Evolutionary conservation across 1,139 yeast species (phyloP).

Genomic region (Candida sanyaensis): DNA sequence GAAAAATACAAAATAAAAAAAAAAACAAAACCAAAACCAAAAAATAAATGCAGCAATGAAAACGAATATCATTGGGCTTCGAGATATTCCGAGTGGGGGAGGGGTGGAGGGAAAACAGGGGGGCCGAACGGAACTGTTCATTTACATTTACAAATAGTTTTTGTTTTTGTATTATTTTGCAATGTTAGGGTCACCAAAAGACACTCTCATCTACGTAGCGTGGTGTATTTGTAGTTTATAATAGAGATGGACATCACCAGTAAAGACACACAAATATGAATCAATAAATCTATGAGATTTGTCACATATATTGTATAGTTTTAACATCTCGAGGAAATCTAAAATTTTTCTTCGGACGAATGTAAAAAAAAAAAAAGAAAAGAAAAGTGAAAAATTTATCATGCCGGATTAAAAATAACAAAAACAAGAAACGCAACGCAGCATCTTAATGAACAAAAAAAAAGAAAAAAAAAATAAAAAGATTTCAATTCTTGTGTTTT

Average conservation of each 20-base stretch:
- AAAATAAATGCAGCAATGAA: not conserved
- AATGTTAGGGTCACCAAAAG: too few relatives aligned
- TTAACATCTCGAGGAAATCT: not conserved
- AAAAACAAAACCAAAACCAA: too few relatives aligned
- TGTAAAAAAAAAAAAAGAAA: not conserved
- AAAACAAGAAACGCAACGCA: not conserved
- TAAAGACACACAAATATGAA: too few relatives aligned
- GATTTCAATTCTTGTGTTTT: not conserved
- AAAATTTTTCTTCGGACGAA: not conserved
- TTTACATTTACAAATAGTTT: not conserved
- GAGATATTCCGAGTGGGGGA: constrained; percentile 1
- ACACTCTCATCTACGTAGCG: too few relatives aligned
- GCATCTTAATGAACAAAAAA: not conserved
- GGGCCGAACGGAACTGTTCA: constrained; percentile 1
- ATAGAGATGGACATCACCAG: too few relatives aligned
- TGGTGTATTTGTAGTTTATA: too few relatives aligned
- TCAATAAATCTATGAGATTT: too few relatives aligned
- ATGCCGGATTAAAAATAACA: not conserved
- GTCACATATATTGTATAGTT: not conserved
- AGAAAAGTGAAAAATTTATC: not conserved
- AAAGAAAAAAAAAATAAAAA: not conserved
- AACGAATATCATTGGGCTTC: not conserved
- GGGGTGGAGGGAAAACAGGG: too few relatives aligned
- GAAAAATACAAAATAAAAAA: not conserved
- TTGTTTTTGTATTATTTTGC: not conserved